These are phyloP conservation scores for Apodospora peruviana DNA, from an alignment of 495 filamentous ascomycete species.

Conservation along the genomic window DNA sequence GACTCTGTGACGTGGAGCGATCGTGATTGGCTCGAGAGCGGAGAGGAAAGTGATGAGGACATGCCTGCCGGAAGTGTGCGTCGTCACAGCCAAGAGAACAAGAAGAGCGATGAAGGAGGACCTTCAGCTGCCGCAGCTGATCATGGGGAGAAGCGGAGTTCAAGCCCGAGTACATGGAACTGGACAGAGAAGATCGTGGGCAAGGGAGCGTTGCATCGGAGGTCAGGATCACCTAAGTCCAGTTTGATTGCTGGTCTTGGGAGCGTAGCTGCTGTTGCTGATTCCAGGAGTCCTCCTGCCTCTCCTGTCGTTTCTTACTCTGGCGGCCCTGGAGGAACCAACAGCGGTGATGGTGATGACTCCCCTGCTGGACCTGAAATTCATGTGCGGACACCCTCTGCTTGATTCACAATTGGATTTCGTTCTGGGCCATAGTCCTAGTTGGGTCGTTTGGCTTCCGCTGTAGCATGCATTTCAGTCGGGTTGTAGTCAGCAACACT, in stretches of 20 bases:
- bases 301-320: neutral
- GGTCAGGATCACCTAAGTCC: neutral
- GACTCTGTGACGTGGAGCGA: conserved; percentile 51
- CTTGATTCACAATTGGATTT: too few relatives aligned
- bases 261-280: neutral
- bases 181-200: conserved; percentile 56
- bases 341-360: neutral
- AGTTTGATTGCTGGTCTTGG: neutral
- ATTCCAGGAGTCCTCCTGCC: neutral
- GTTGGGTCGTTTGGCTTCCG: too few relatives aligned
- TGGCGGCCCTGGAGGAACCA: neutral
- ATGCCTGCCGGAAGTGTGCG: conserved; percentile 8
- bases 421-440: too few relatives aligned
- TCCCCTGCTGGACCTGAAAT: neutral
- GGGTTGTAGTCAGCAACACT: too few relatives aligned
- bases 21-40: conserved; percentile 46
- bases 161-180: conserved; percentile 37
- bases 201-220: conserved; percentile 25
- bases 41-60: conserved; percentile 39
- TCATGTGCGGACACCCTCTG: neutral
- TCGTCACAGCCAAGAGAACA: too few relatives aligned
- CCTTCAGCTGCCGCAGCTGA: neutral
- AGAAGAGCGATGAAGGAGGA: conserved; percentile 13
- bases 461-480: too few relatives aligned
- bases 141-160: conserved; percentile 1